These are phyloP conservation scores for Cladochytrium replicatum DNA, from an alignment of 192 early-diverging fungal genomes.

Conservation along the genomic window DNA sequence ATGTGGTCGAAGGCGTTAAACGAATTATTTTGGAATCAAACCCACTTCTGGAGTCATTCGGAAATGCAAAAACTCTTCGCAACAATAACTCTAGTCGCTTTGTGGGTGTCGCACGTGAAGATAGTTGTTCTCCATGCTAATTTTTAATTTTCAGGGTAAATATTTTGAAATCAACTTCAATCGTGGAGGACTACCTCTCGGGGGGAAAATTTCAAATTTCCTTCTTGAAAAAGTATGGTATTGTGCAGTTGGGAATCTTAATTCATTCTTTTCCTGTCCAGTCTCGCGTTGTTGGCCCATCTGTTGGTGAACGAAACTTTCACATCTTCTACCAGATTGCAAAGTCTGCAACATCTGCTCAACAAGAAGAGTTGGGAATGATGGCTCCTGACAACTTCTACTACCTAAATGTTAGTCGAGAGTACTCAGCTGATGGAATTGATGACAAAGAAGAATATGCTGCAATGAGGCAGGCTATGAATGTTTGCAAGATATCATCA, in stretches of 20 bases:
- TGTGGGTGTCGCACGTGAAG: constrained; percentile 33
- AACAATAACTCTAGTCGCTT: constrained; percentile 99
- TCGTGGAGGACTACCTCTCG: constrained; percentile 81
- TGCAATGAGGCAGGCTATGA: constrained; percentile 88
- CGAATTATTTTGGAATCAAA: constrained; percentile 98
- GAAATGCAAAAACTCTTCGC: constrained; percentile 95
- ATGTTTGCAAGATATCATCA: constrained; percentile 73
- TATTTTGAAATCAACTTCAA: constrained; percentile 99
- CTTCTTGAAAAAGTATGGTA: constrained; percentile 78
- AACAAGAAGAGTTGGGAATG: constrained; percentile 40
- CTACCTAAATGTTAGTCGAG: constrained; percentile 29
- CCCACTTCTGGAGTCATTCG: constrained; percentile 95
- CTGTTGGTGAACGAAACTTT: constrained; percentile 91
- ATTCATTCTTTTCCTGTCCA: constrained; percentile 12
- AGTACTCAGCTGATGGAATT: constrained; percentile 77
- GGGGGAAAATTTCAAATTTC: constrained; percentile 97
- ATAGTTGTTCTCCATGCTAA: neutral
- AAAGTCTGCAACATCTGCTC: constrained; percentile 19
- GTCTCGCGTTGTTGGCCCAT: constrained; percentile 90
- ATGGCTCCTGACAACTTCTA: constrained; percentile 45
- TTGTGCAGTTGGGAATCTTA: neutral
- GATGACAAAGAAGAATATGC: constrained; percentile 78
- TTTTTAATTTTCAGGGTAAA: constrained; percentile 64
- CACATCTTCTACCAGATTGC: constrained; percentile 75
- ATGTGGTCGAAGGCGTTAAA: constrained; percentile 87